These are phyloP conservation scores for Xylaria sp. DNA, from an alignment of 2,329 filamentous ascomycete genomes.

Conservation along the genomic window DNA sequence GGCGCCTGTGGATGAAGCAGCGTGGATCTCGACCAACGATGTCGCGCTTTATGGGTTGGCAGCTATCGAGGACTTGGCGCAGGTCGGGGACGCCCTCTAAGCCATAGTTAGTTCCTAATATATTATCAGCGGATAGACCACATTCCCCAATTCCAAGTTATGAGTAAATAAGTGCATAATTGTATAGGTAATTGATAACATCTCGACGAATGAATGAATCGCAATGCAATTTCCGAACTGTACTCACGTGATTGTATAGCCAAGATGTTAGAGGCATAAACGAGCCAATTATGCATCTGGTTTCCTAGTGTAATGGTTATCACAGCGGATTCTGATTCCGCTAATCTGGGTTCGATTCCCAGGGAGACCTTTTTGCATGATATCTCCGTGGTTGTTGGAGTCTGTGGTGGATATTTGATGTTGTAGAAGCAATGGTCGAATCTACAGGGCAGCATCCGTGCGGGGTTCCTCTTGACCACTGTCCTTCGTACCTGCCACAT, in stretches of 20 bases:
- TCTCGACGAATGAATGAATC: too few species aligned
- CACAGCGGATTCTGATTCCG: conserved; percentile 32
- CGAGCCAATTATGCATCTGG: neutral
- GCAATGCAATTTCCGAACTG: neutral
- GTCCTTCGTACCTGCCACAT: too few species aligned
- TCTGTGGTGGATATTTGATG: too few species aligned
- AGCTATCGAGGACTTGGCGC: conserved; percentile 65
- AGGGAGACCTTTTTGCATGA: conserved; percentile 23
- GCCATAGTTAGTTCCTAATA: neutral
- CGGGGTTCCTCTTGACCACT: too few species aligned
- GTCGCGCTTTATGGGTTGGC: conserved; percentile 66
- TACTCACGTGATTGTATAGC: neutral
- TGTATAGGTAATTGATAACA: too few species aligned
- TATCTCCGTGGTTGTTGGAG: too few species aligned
- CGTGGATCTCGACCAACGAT: conserved; percentile 67
- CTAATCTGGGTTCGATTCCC: conserved; percentile 37
- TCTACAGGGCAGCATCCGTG: too few species aligned
- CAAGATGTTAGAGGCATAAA: too few species aligned
- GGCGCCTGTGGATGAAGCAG: conserved; percentile 62
- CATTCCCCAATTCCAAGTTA: neutral
- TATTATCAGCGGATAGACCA: too few species aligned
- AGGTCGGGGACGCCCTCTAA: conserved; percentile 46
- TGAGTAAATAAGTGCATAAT: neutral
- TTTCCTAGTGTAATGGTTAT: conserved; percentile 37
- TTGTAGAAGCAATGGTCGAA: too few species aligned